A percentile compares a stretch with the other conserved stretches of the same genome.
These are phyloP conservation scores for Athelia psychrophila DNA, from an alignment of 1,284 basidiomycete genomes.

Conservation along the genomic window DNA sequence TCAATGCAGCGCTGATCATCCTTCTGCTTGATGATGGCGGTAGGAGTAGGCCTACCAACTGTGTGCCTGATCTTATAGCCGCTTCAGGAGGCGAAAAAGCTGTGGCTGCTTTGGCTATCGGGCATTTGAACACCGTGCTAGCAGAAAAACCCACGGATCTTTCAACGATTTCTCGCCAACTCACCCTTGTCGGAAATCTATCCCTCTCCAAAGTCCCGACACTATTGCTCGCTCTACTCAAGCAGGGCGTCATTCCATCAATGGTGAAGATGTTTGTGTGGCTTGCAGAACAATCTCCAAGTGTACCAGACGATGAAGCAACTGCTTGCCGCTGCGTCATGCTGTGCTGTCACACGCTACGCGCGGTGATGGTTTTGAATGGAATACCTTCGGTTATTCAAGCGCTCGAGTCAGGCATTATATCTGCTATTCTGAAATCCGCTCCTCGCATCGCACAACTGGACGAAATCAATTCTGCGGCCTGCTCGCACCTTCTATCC, in stretches of 20 bases:
- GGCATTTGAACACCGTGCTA: background rate
- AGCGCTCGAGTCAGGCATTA: background rate
- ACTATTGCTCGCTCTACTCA: background rate
- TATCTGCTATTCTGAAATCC: background rate
- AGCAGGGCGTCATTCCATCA: background rate
- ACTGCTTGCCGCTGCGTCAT: background rate
- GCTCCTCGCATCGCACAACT: background rate
- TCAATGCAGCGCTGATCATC: background rate
- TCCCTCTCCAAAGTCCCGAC: background rate
- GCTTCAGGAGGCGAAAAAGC: background rate
- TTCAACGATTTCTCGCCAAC: background rate
- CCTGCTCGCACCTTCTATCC: background rate
- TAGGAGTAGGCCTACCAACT: background rate
- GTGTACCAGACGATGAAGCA: too few relatives aligned
- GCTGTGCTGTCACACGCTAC: background rate
- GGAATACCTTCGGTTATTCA: background rate
- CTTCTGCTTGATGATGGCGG: background rate
- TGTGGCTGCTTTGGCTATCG: background rate
- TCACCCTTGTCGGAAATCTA: background rate
- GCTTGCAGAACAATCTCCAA: too few relatives aligned
- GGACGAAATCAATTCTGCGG: background rate
- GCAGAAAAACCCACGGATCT: background rate
- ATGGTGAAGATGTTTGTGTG: too few relatives aligned
- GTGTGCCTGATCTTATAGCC: background rate
- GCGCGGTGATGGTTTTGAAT: background rate